phyloP scores from a whole-genome alignment of 2,329 filamentous ascomycete genomes.

The Ophiostoma himal-ulmi region DNA sequence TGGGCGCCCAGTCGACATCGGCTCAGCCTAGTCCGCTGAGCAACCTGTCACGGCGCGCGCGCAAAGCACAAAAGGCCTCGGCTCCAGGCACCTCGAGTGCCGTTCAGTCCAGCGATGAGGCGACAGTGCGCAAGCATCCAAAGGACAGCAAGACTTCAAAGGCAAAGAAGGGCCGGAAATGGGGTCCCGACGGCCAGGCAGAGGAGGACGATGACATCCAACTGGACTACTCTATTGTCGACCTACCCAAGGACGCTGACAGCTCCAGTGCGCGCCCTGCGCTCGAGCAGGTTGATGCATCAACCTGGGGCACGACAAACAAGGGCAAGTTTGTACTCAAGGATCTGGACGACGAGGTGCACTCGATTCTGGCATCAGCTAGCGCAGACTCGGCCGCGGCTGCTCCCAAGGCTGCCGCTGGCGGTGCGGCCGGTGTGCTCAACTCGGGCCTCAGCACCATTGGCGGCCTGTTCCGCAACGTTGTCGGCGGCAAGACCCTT shows the following conservation, averaged over 20 bases:
- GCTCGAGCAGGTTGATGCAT: constrained; percentile 68
- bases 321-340: constrained; percentile 92
- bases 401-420: constrained; percentile 54
- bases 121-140: constrained; percentile 51
- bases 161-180: constrained; percentile 80
- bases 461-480: constrained; percentile 83
- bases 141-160: constrained; percentile 38
- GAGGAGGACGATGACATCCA: constrained; percentile 75
- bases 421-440: constrained; percentile 58
- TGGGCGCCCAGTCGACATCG: constrained; percentile 46
- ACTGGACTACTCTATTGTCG: constrained; percentile 79
- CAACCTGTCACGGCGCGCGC: constrained; percentile 74
- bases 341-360: constrained; percentile 88
- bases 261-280: constrained; percentile 37
- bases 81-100: constrained; percentile 51
- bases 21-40: constrained; percentile 68
- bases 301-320: constrained; percentile 83
- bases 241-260: constrained; percentile 48
- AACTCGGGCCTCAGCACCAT: constrained; percentile 76
- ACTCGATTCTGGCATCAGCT: constrained; percentile 69
- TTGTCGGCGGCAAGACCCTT: constrained; percentile 88
- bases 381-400: constrained; percentile 53
- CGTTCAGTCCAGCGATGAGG: constrained; percentile 80
- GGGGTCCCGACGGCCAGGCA: constrained; percentile 83
- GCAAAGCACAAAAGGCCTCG: constrained; percentile 55